A percentile compares a stretch with the other conserved stretches of the same genome.
These are phyloP conservation scores for California macrophylla DNA, from an alignment of 441 rosid species.

Conservation along the genomic window DNA sequence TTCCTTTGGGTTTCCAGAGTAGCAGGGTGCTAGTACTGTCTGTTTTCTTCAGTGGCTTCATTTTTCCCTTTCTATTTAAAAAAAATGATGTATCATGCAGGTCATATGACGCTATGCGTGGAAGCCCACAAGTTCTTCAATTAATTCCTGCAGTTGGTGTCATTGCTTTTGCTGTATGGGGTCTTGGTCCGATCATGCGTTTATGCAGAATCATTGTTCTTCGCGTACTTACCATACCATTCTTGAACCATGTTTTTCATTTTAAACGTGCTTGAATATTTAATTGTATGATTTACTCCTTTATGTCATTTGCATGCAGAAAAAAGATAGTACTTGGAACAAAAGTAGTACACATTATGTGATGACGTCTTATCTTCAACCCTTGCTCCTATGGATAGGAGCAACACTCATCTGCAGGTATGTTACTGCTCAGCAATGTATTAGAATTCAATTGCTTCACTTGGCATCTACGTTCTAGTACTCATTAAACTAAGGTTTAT, in stretches of 20 bases:
- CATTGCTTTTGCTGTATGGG: slow-evolving; percentile 63
- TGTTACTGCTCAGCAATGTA: slow-evolving; percentile 6
- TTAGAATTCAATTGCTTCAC: not conserved
- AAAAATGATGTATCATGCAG: slow-evolving; percentile 26
- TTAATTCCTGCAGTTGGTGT: slow-evolving; percentile 51
- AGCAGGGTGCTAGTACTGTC: not conserved
- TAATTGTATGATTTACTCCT: slow-evolving; percentile 12
- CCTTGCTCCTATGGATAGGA: slow-evolving; percentile 56
- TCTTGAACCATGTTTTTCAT: slow-evolving; percentile 11
- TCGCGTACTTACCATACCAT: slow-evolving; percentile 28
- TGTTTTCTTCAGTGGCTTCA: not conserved
- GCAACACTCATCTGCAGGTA: slow-evolving; percentile 60
- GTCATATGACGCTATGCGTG: slow-evolving; percentile 36
- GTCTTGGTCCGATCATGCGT: slow-evolving; percentile 47
- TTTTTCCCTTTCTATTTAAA: not conserved
- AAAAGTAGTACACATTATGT: slow-evolving; percentile 37
- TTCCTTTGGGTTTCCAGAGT: not conserved
- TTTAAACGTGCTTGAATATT: slow-evolving; percentile 13
- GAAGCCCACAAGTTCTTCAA: slow-evolving; percentile 30
- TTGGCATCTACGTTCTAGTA: slow-evolving; percentile 12
- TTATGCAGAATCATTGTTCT: slow-evolving; percentile 35
- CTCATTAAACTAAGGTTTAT: slow-evolving; percentile 19
- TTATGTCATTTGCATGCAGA: slow-evolving; percentile 26
- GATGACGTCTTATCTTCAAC: slow-evolving; percentile 49
- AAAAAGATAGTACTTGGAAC: slow-evolving; percentile 43